These are phyloP conservation scores for Eucalyptus rudis DNA, from an alignment of 345 rosid species.

Conservation along the genomic window DNA sequence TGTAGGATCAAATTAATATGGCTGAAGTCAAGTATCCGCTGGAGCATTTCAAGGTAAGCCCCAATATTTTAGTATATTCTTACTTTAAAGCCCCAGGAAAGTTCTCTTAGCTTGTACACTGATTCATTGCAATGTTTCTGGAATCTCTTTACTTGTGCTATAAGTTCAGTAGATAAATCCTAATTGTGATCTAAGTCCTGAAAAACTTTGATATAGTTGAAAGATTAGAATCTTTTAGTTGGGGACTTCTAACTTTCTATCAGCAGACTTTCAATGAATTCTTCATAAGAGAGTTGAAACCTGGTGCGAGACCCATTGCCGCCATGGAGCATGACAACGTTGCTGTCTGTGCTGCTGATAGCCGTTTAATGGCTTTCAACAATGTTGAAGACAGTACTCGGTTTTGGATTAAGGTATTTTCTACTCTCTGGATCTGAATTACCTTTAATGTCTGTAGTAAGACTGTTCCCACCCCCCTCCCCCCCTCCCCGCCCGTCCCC, in stretches of 20 bases:
- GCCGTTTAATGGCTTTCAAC: conserved; percentile 81
- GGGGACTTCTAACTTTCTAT: background rate
- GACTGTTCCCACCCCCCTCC: background rate
- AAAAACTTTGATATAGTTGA: background rate
- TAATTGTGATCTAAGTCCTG: background rate
- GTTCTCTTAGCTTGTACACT: background rate
- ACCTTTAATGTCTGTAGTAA: background rate
- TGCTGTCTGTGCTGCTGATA: conserved; percentile 76
- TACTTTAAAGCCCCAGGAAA: background rate
- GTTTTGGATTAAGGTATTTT: conserved; percentile 85
- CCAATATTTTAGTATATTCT: background rate
- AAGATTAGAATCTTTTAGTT: background rate
- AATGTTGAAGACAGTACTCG: conserved; percentile 49
- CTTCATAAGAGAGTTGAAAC: conserved; percentile 77
- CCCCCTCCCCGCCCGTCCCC: accelerated
- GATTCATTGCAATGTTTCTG: background rate
- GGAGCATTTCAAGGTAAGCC: conserved; percentile 73
- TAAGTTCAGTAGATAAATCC: background rate
- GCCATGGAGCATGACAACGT: conserved; percentile 31
- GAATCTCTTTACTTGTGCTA: background rate
- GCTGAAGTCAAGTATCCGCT: conserved; percentile 80
- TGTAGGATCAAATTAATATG: conserved; percentile 89
- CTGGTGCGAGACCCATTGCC: conserved; percentile 71
- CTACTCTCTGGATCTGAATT: background rate
- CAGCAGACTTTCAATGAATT: conserved; percentile 89